A percentile compares a stretch with the other conserved stretches of the same genome.
Evolutionary conservation across 352 stramenopile species (phyloP).

Genomic region (Phytophthora pistaciae): DNA sequence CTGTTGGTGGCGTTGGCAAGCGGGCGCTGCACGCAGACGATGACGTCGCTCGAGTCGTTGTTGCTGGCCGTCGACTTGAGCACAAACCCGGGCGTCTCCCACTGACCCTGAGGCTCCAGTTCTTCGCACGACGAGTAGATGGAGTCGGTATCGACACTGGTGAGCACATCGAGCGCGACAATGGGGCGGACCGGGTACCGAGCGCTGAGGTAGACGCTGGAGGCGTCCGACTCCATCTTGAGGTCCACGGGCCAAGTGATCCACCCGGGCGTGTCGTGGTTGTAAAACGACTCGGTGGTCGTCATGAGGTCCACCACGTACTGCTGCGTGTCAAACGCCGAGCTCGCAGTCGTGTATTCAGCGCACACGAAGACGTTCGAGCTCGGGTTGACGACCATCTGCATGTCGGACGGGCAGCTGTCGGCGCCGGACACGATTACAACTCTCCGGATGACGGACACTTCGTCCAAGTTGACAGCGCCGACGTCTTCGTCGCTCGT

Average conservation of each 20-base stretch:
- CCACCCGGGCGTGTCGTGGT: slow-evolving; percentile 53
- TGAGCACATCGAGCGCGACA: slow-evolving; percentile 42
- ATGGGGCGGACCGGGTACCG: slow-evolving; percentile 47
- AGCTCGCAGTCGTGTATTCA: slow-evolving; percentile 24
- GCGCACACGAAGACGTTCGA: slow-evolving; percentile 41
- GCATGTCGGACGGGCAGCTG: slow-evolving; percentile 33
- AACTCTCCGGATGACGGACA: slow-evolving; percentile 35
- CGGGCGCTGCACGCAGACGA: slow-evolving; percentile 42
- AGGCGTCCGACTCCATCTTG: slow-evolving; percentile 20
- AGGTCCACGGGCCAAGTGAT: slow-evolving; percentile 44
- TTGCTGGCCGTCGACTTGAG: slow-evolving; percentile 31
- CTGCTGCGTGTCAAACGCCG: slow-evolving; percentile 32
- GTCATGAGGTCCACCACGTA: slow-evolving; percentile 61
- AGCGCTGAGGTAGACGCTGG: slow-evolving; percentile 46
- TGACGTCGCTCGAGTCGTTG: slow-evolving; percentile 25
- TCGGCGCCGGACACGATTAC: slow-evolving; percentile 28
- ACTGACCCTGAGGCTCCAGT: slow-evolving; percentile 24
- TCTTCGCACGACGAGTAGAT: slow-evolving; percentile 36
- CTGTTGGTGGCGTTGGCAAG: slow-evolving; percentile 17
- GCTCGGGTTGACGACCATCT: slow-evolving; percentile 30
- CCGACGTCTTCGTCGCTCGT: slow-evolving; percentile 22
- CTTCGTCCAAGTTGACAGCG: slow-evolving; percentile 17
- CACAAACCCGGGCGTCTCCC: slow-evolving; percentile 31
- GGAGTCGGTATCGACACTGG: slow-evolving; percentile 20
- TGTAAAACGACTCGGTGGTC: slow-evolving; percentile 53